Evolutionary conservation across 495 filamentous ascomycete species (phyloP).

Genomic region (Choiromyces venosus): DNA sequence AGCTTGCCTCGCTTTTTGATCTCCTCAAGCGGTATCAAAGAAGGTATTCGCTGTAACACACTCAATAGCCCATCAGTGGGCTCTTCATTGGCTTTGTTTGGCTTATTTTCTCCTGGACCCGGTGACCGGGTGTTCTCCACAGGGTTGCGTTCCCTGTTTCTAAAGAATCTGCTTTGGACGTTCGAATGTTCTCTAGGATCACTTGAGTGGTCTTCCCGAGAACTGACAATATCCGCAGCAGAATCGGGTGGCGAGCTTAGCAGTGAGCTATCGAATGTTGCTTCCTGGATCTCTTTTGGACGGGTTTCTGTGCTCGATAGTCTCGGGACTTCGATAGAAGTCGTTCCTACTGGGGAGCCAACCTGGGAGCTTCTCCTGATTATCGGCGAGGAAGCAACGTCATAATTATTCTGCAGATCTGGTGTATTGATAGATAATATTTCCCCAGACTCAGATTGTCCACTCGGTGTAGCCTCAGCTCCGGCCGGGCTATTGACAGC

Average conservation of each 20-base stretch:
- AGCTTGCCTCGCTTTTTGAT: background rate
- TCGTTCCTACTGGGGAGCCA: background rate
- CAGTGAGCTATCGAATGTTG: background rate
- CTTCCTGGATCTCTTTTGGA: background rate
- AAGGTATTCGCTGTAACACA: background rate
- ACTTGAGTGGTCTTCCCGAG: background rate
- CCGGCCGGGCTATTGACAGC: slow-evolving; percentile 16
- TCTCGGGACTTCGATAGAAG: background rate
- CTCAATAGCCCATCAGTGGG: background rate
- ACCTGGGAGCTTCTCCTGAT: background rate
- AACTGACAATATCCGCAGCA: background rate
- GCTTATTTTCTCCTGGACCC: background rate
- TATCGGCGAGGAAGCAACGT: background rate
- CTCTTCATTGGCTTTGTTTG: background rate
- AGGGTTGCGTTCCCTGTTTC: background rate
- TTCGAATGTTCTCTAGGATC: background rate
- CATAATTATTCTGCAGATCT: background rate
- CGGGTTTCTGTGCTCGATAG: background rate
- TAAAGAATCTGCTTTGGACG: background rate
- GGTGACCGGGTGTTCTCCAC: background rate
- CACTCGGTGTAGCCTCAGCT: background rate
- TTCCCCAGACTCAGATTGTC: background rate
- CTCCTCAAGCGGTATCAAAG: background rate
- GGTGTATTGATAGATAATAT: background rate
- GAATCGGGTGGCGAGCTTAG: background rate